Percentiles rank a stretch among this genome's conserved stretches.
phyloP scores from a whole-genome alignment of 2,329 filamentous ascomycete genomes.

The Fusarium vanettenii region DNA sequence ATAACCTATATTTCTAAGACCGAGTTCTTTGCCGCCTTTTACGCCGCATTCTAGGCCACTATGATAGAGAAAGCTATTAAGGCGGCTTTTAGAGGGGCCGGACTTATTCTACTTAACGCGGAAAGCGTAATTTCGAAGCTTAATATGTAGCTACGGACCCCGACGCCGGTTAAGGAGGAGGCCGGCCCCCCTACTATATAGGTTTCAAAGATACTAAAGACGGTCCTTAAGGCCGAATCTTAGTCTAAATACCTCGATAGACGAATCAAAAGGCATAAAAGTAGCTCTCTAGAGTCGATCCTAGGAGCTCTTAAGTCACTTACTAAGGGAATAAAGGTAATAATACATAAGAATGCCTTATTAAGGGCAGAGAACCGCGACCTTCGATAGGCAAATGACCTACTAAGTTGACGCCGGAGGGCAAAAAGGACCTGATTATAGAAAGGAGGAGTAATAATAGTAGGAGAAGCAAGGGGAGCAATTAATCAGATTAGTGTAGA shows the following conservation, averaged over 20 bases:
- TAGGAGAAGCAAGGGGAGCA: neutral
- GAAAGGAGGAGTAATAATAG: neutral
- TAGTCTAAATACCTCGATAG: neutral
- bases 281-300: too few species aligned
- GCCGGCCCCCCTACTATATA: neutral
- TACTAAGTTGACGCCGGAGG: neutral
- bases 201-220: neutral
- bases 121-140: constrained; percentile 3
- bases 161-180: neutral
- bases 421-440: neutral
- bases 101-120: constrained; percentile 3
- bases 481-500: neutral
- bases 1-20: neutral
- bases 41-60: too few species aligned
- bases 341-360: neutral
- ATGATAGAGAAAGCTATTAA: neutral
- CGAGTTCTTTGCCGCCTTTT: too few species aligned
- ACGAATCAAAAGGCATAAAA: too few species aligned
- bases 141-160: constrained; percentile 1
- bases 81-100: neutral
- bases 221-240: neutral
- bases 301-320: too few species aligned
- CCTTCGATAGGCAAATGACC: neutral
- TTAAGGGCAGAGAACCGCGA: neutral
- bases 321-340: neutral